phyloP scores from a whole-genome alignment of 805 yeast species.

The Myxozyma mucilagina region DNA sequence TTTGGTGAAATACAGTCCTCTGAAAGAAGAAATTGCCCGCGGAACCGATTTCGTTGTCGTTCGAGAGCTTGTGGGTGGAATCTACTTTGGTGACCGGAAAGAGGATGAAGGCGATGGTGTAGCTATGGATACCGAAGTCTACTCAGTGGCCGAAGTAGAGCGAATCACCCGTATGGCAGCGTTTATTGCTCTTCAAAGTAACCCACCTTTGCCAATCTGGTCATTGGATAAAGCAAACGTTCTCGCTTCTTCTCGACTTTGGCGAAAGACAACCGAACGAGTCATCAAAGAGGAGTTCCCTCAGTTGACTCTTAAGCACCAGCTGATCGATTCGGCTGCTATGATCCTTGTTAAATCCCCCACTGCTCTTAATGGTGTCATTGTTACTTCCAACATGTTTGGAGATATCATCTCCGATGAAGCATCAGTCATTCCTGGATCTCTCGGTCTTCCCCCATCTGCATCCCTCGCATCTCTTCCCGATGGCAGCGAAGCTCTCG shows the following conservation, averaged over 20 bases:
- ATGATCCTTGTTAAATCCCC: conserved; percentile 95
- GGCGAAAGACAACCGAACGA: conserved; percentile 91
- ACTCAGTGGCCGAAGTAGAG: conserved; percentile 87
- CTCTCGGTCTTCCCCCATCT: conserved; percentile 91
- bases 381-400: conserved; percentile 93
- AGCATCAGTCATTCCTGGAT: conserved; percentile 97
- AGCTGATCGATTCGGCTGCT: conserved; percentile 97
- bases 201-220: conserved; percentile 95
- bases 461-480: conserved; percentile 97
- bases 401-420: conserved; percentile 98
- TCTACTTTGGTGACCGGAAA: conserved; percentile 92
- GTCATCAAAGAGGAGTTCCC: conserved; percentile 90
- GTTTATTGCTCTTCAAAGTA: conserved; percentile 86
- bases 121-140: conserved; percentile 93
- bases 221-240: conserved; percentile 97
- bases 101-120: conserved; percentile 86
- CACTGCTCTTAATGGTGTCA: conserved; percentile 85
- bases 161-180: conserved; percentile 99
- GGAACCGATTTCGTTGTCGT: conserved; percentile 94
- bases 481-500: conserved; percentile 90
- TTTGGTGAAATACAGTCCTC: conserved; percentile 81
- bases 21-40: conserved; percentile 76
- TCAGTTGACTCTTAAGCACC: conserved; percentile 81
- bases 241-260: conserved; percentile 89
- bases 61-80: conserved; percentile 97